These are phyloP conservation scores for Hymenoscyphus infarciens DNA, from an alignment of 2,329 filamentous ascomycete genomes.

Conservation along the genomic window DNA sequence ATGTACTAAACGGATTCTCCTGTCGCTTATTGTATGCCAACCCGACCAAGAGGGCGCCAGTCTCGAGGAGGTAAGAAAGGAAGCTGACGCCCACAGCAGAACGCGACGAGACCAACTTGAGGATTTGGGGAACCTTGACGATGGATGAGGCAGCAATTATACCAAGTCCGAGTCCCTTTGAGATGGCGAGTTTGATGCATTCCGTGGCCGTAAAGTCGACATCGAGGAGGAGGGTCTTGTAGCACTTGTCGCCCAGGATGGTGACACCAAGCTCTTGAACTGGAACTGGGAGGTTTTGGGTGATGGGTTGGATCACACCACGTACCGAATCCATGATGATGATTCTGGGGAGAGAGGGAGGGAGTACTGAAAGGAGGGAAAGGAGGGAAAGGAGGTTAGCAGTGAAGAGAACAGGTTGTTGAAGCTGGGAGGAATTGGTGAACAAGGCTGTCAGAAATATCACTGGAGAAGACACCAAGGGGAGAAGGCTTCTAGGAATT, in stretches of 20 bases:
- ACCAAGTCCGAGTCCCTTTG: constrained; percentile 87
- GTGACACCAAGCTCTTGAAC: constrained; percentile 72
- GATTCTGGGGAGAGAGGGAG: neutral
- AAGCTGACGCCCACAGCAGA: constrained; percentile 85
- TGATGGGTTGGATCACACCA: constrained; percentile 62
- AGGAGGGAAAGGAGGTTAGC: no score
- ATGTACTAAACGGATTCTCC: constrained; percentile 93
- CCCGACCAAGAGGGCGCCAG: constrained; percentile 78
- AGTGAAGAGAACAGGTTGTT: neutral
- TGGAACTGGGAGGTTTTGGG: constrained; percentile 68
- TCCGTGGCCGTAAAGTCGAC: constrained; percentile 72
- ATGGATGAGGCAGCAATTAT: constrained; percentile 88
- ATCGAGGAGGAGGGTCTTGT: constrained; percentile 80
- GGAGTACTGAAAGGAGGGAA: neutral
- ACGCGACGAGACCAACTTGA: constrained; percentile 80
- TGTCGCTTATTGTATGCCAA: constrained; percentile 91
- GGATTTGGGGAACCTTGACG: constrained; percentile 94
- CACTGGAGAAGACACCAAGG: neutral
- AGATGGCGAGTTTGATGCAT: constrained; percentile 86
- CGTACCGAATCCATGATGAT: constrained; percentile 57
- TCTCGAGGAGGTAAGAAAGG: constrained; percentile 90
- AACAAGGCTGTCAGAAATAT: neutral
- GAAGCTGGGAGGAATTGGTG: neutral
- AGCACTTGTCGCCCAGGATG: constrained; percentile 80
- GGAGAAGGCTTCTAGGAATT: neutral